Base-by-base conservation (phyloP, 108 stramenopile species). In the Tribonema minus region DNA sequence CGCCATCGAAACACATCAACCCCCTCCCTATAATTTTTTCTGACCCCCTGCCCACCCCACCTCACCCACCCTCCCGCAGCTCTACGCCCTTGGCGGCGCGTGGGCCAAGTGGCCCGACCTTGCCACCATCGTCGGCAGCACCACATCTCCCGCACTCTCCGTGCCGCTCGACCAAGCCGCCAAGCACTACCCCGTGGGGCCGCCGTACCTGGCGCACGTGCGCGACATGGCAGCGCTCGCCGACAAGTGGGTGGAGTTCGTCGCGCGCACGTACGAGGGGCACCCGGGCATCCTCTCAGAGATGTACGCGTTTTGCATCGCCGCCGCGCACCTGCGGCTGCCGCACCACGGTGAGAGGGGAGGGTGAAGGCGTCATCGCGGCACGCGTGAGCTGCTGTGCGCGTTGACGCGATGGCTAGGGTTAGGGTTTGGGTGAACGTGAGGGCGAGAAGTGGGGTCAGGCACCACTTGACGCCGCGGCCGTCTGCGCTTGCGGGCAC, bases 291-390 rank as follows among this genome's bases (percentile, higher is more conserved):
- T 94, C 38, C 70, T 96, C 39, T 91, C 92, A 34, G 94, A 95
- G 87, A 95, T 95, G 95, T 96, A 91, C 78, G 93, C 86, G 3
- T 96, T 91, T 81, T 86, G 85, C 62, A 67, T 94, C 12, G 92
- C 92, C 2, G 91, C 92, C 12, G 93, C 92, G 26, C 78, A 80
- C 37, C 30, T 80, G 4, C 7, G 35, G 69, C 68, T 68, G 68
- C 66, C 12, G 5, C 25, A 37, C 26, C 35, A 5, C 12, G 12
- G 35, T 64, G 28, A 64, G 25, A n/a, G n/a, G n/a, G n/a, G n/a
- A n/a, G n/a, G n/a, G n/a, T n/a, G n/a, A n/a, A n/a, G n/a, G n/a
- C n/a, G n/a, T n/a, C n/a, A n/a, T n/a, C n/a, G n/a, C n/a, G n/a
- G n/a, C n/a, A n/a, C n/a, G n/a, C n/a, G n/a, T n/a, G n/a, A n/a